Conservation (phyloP, 2,329 filamentous ascomycete genomes). For the Myriosclerotinia duriaeana region DNA sequence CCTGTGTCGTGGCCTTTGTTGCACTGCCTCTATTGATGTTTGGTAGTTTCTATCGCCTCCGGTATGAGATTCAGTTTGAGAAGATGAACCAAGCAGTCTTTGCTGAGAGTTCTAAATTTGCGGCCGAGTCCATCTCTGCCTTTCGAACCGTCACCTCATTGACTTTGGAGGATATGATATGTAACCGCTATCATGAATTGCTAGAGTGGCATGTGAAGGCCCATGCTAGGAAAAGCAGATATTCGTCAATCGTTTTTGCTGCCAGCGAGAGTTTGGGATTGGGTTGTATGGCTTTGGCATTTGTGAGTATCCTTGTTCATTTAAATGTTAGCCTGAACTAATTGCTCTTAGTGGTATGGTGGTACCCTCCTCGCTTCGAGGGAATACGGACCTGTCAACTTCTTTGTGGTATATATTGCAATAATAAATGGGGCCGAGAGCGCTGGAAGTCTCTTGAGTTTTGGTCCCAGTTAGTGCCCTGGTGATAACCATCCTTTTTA, state of each 20-base stretch:
- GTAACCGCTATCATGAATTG: constrained; percentile 49
- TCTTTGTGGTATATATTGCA: constrained; percentile 56
- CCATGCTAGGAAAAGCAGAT: constrained; percentile 50
- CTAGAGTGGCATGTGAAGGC: constrained; percentile 49
- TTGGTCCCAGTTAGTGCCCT: constrained; percentile 44
- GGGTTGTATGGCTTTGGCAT: constrained; percentile 57
- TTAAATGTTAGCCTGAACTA: not conserved
- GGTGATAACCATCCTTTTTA: not conserved
- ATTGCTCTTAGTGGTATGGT: constrained; percentile 49
- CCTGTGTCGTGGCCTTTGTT: constrained; percentile 64
- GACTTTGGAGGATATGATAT: constrained; percentile 60
- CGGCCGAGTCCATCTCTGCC: constrained; percentile 60
- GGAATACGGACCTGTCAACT: constrained; percentile 47
- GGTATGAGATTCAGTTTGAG: constrained; percentile 58
- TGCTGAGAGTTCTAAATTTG: constrained; percentile 61
- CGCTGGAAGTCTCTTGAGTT: constrained; percentile 54
- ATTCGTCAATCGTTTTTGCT: constrained; percentile 52
- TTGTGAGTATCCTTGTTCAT: constrained; percentile 49
- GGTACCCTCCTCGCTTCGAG: constrained; percentile 25
- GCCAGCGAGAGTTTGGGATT: constrained; percentile 56
- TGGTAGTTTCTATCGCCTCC: constrained; percentile 49
- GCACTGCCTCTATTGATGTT: constrained; percentile 51
- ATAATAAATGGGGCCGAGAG: constrained; percentile 54
- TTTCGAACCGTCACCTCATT: constrained; percentile 62
- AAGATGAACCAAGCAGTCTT: constrained; percentile 58